Conservation (phyloP, 352 stramenopile species). For the Pythium apleroticum region DNA sequence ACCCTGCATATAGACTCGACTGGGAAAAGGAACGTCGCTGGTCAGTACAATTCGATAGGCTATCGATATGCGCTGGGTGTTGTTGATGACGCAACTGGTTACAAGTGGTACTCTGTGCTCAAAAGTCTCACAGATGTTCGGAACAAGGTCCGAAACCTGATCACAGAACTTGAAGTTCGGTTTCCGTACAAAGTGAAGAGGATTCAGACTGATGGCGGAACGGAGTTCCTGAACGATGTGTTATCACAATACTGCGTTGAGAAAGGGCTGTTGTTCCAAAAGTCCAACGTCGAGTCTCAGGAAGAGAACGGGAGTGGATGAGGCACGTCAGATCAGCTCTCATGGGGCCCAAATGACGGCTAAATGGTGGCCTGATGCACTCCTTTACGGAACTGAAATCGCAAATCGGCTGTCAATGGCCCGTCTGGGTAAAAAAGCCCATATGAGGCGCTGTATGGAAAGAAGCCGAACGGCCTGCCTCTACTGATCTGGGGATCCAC, state of each 20-base stretch:
- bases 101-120: conserved; percentile 16
- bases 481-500: too few relatives aligned
- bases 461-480: too few relatives aligned
- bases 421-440: conserved; percentile 9
- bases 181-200: conserved; percentile 13
- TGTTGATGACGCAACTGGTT: conserved; percentile 23
- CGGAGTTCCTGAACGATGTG: conserved; percentile 4
- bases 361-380: conserved; percentile 7
- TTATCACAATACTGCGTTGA: conserved; percentile 7
- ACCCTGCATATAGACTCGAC: conserved; percentile 12
- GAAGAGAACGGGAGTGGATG: conserved; percentile 18
- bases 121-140: conserved; percentile 12
- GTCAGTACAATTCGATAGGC: conserved; percentile 9
- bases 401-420: conserved; percentile 1
- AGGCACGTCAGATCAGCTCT: conserved; percentile 3
- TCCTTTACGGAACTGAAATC: not conserved
- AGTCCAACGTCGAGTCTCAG: conserved; percentile 13
- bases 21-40: conserved; percentile 12
- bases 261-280: conserved; percentile 20
- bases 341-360: too few relatives aligned
- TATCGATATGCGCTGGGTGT: conserved; percentile 18
- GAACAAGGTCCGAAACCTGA: not conserved
- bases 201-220: conserved; percentile 3
- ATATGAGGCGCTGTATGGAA: conserved; percentile 1
- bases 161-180: conserved; percentile 5